Base-by-base conservation (phyloP, 805 yeast genomes). In the Spathaspora hagerdaliae region DNA sequence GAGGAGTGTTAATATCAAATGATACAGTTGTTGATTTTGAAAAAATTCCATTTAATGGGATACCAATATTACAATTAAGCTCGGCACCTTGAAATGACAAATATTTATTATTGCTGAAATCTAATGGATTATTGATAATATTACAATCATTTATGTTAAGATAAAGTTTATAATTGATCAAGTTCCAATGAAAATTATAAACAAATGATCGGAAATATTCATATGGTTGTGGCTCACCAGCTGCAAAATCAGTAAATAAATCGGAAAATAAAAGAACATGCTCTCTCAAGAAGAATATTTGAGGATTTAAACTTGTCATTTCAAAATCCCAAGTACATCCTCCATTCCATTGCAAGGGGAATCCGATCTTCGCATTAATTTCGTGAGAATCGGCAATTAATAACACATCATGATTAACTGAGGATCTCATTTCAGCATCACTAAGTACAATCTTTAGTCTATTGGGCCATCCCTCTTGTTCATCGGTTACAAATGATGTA, bases 91-190 rank as follows among this genome's bases (percentile, higher is more conserved):
- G 81, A 48, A 92, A 72, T 0, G 92, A 81, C 4, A 92, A 49
- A 55, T 81, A 92, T 31, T 83, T 78, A 61, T 94, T 94, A 49
- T 85, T 94, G 43, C 78, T 79, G 54, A 85, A 81, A 57, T 90
- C 97, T 36, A 90, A 65, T 0, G 98, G 96, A 54, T 89, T 87
- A 61, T 90, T 86, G 51, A 94, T 83, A 56, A 94, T 87, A 60
- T 94, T 94, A 36, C 81, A 79, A 56, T 89, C 96, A 61, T 94
- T 94, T 27, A 89, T 83, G 60, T 91, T 91, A 46, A 92, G 62
- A 57, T 69, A 86, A 7, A 92, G 61, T 31, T 78, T 74, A 54
- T 85, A 84, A 34, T 78, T 64, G 5, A 56, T 47, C 24, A 88
- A 56, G 1, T 70, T 63, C 90, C 96, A 85, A 31, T 74, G 69